Base-by-base conservation (phyloP, 306 rosid genomes). In the Lathyrus aphaca region DNA sequence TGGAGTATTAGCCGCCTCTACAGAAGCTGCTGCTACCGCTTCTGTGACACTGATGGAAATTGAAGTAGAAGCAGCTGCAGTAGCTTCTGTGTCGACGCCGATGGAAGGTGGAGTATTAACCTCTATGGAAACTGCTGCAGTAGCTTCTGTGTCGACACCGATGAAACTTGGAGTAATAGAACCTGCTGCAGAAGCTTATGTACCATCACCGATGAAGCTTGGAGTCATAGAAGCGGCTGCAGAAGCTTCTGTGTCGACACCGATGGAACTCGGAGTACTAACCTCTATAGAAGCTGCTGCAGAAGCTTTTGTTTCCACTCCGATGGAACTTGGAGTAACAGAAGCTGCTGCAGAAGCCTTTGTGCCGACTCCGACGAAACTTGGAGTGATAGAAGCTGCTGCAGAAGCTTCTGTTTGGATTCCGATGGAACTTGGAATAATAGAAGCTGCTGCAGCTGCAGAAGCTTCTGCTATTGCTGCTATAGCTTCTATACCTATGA, bases 1-100 rank as follows among this genome's bases (percentile, higher is more conserved):
- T 4, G 65, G 63, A 64, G 86, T 67, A 68, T 82, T 72, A 68
- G 77, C 79, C 69, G 37, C 66, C 77, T 25, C 29, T 25, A 48
- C n/a, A 13, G 75, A 55, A 54, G 58, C 70, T 4, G 73, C 59
- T 35, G 14, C 27, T 3, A 8, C 56, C 3, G 39, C 39, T 35
- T 35, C 39, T 7, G 39, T 6, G 39, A 2, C 2, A 35, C 37
- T 8, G 5, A 30, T 30, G 8, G 39, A 35, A 1, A 0, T 7
- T 7, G 10, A 3, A 1, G 8, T 8, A 35, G 39, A 6, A 35
- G 39, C 38, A 6, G 9, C 9, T 32, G 38, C 38, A 32, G 38
- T 32, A 32, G 9, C 9, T 32, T 32, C 38, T 6, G 38, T 32
- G 38, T 32, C 9, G 38, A 1, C 38, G 7, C 38, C 38, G 0